These are phyloP conservation scores for Tricladium varicosporioides DNA, from an alignment of 2,329 filamentous ascomycete species.

Conservation along the genomic window DNA sequence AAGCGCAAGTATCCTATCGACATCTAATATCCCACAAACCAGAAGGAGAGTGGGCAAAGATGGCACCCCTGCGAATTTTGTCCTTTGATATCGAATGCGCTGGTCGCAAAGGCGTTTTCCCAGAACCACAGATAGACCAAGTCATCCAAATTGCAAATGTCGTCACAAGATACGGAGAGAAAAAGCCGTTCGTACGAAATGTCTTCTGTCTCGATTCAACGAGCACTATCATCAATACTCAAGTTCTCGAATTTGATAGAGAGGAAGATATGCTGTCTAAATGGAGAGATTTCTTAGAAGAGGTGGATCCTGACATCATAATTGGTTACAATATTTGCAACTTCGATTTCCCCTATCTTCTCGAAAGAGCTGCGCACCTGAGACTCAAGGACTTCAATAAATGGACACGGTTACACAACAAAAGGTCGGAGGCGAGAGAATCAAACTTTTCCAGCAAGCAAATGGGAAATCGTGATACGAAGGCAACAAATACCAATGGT, in stretches of 20 bases:
- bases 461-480: constrained; percentile 94
- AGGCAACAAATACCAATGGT: constrained; percentile 91
- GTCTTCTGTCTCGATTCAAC: constrained; percentile 94
- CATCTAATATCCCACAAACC: constrained; percentile 85
- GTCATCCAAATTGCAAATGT: constrained; percentile 98
- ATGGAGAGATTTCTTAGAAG: constrained; percentile 87
- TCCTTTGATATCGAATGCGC: constrained; percentile 99
- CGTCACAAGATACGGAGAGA: constrained; percentile 90
- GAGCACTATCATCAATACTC: constrained; percentile 90
- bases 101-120: constrained; percentile 95
- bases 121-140: constrained; percentile 85
- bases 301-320: constrained; percentile 93
- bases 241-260: constrained; percentile 77
- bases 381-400: constrained; percentile 80
- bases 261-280: constrained; percentile 89
- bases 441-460: constrained; percentile 96
- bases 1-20: constrained; percentile 78
- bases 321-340: constrained; percentile 99
- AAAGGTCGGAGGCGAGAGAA: constrained; percentile 70
- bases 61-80: constrained; percentile 87
- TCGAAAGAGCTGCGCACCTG: constrained; percentile 82
- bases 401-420: constrained; percentile 76
- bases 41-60: constrained; percentile 95
- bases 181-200: constrained; percentile 92
- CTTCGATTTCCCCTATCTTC: constrained; percentile 95